Conservation (phyloP, 2,329 filamentous ascomycete species). For the Cercospora sp. region DNA sequence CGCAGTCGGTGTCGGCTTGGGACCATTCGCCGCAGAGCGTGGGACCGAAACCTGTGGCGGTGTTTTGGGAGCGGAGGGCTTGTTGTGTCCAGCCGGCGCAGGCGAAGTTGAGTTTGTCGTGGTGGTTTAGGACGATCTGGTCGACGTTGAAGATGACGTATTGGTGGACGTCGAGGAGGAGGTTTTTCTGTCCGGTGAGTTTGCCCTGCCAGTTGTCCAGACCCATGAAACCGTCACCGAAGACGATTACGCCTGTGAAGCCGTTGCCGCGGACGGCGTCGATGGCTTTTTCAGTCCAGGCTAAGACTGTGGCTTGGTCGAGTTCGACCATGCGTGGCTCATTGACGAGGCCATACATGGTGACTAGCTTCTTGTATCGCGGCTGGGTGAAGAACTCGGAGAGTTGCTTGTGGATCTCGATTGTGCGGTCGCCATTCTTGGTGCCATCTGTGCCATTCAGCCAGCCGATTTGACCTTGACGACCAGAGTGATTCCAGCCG, state of each 20-base stretch:
- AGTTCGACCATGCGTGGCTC: constrained; percentile 82
- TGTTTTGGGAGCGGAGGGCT: constrained; percentile 70
- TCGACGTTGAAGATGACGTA: constrained; percentile 97
- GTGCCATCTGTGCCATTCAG: constrained; percentile 84
- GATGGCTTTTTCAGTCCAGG: constrained; percentile 77
- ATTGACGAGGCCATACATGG: constrained; percentile 92
- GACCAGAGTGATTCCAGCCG: constrained; percentile 95
- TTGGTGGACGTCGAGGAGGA: constrained; percentile 95
- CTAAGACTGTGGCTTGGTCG: constrained; percentile 63
- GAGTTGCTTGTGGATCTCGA: constrained; percentile 83
- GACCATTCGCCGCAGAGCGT: constrained; percentile 97
- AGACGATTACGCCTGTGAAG: constrained; percentile 70
- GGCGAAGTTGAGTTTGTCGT: constrained; percentile 80
- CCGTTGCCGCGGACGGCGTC: constrained; percentile 74
- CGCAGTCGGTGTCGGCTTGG: constrained; percentile 95
- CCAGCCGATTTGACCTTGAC: constrained; percentile 79
- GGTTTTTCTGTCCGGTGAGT: constrained; percentile 67
- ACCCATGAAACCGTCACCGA: constrained; percentile 94
- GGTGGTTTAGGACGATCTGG: constrained; percentile 79
- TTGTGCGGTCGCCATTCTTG: constrained; percentile 74
- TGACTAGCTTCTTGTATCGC: constrained; percentile 86
- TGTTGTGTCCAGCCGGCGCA: constrained; percentile 86
- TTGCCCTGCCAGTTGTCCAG: constrained; percentile 86
- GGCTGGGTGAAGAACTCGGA: constrained; percentile 91
- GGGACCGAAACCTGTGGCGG: constrained; percentile 78